Percentiles rank a stretch among this genome's conserved stretches.
Conservation (phyloP, 768 basidiomycete genomes). For the Pulveroboletus ravenelii region DNA sequence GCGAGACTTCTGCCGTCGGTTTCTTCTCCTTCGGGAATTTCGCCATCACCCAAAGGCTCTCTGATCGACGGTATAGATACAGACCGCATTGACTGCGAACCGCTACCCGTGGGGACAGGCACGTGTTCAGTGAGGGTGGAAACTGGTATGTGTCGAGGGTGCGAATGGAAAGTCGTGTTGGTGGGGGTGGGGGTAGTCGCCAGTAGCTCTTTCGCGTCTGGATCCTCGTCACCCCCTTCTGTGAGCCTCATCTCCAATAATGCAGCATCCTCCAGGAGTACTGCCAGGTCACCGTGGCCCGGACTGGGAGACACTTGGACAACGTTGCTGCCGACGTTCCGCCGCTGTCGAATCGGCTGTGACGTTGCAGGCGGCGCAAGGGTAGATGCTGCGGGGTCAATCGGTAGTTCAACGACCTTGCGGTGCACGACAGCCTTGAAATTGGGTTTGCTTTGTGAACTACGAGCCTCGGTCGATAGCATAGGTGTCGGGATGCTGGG, state of each 20-base stretch:
- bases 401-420: constrained; percentile 41
- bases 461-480: background rate
- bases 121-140: constrained; percentile 21
- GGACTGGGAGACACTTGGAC: constrained; percentile 42
- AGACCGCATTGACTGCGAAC: constrained; percentile 24
- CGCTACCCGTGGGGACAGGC: constrained; percentile 15
- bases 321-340: constrained; percentile 15
- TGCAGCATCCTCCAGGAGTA: constrained; percentile 54
- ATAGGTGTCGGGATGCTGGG: constrained; percentile 10
- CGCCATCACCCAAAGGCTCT: constrained; percentile 23
- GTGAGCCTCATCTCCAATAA: constrained; percentile 51
- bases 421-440: constrained; percentile 59
- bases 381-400: constrained; percentile 11
- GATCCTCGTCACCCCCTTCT: constrained; percentile 34
- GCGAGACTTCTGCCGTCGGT: constrained; percentile 29
- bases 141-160: constrained; percentile 18
- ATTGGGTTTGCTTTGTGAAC: constrained; percentile 18
- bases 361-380: constrained; percentile 19
- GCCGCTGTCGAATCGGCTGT: constrained; percentile 26
- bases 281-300: constrained; percentile 48
- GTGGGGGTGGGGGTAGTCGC: constrained; percentile 29
- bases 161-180: constrained; percentile 19
- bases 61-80: constrained; percentile 29
- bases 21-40: constrained; percentile 25
- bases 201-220: constrained; percentile 7